Evolutionary conservation across 257 asterid genomes (phyloP).

Genomic region (Solanum clarkiae): DNA sequence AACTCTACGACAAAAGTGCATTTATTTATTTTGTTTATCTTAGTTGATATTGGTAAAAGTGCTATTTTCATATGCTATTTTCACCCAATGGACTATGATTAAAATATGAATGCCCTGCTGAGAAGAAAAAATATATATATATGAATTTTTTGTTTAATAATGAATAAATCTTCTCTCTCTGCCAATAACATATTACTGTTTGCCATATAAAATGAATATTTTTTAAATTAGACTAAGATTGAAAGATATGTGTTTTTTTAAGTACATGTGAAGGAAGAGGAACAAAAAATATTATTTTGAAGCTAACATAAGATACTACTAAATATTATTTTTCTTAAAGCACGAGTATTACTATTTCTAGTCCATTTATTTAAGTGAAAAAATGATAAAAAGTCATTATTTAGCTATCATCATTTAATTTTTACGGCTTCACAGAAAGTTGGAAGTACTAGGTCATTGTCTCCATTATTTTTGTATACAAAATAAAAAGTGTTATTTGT

Average conservation of each 20-base stretch:
- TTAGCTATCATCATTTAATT: background rate
- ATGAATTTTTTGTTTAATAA: background rate
- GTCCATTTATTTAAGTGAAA: background rate
- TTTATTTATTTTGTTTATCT: constrained; percentile 2
- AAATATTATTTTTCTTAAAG: background rate
- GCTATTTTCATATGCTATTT: background rate
- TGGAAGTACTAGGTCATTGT: background rate
- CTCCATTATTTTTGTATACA: background rate
- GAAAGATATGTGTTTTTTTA: background rate
- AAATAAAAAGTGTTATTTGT: background rate
- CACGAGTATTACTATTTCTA: constrained; percentile 10
- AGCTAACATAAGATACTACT: background rate
- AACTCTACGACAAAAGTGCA: constrained; percentile 2
- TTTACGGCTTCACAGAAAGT: background rate
- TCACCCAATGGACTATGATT: background rate
- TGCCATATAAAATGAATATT: background rate
- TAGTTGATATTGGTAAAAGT: constrained; percentile 1
- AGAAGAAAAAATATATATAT: background rate
- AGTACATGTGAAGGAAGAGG: background rate
- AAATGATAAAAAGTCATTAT: background rate
- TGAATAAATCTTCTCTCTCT: background rate
- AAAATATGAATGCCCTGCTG: background rate
- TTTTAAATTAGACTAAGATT: background rate
- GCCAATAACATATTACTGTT: background rate
- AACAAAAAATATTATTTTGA: background rate